Conservation (phyloP, 1,139 yeast genomes). For the Eremothecium cymbalariae region DNA sequence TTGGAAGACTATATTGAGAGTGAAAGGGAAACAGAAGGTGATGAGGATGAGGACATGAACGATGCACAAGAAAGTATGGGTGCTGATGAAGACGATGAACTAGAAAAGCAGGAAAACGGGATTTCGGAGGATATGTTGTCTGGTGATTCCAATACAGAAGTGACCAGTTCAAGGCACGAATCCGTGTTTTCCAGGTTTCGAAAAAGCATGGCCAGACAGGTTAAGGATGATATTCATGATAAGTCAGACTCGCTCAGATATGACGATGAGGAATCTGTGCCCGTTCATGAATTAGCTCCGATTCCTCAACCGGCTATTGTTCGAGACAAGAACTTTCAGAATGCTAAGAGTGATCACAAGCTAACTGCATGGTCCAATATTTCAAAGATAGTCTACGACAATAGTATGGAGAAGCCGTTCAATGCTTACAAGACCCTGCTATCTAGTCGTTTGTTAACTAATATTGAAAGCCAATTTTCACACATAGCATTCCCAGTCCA, state of each 20-base stretch:
- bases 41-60: constrained; percentile 7
- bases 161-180: constrained; percentile 29
- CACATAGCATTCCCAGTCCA: constrained; percentile 30
- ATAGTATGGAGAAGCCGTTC: constrained; percentile 23
- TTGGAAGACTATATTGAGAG: constrained; percentile 7
- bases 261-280: constrained; percentile 28
- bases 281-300: constrained; percentile 54
- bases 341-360: constrained; percentile 25
- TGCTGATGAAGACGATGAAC: constrained; percentile 12
- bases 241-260: constrained; percentile 10
- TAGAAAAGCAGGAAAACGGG: constrained; percentile 14
- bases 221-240: constrained; percentile 20
- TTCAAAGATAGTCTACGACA: constrained; percentile 31
- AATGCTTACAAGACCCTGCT: constrained; percentile 17
- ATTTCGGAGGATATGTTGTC: constrained; percentile 12
- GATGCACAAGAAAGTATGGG: constrained; percentile 7
- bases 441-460: constrained; percentile 20
- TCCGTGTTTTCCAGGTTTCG: constrained; percentile 39
- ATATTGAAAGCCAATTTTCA: constrained; percentile 24
- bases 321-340: constrained; percentile 27
- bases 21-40: constrained; percentile 13
- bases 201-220: constrained; percentile 31
- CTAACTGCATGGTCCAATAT: constrained; percentile 29
- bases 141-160: constrained; percentile 15
- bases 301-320: constrained; percentile 69